These are phyloP conservation scores for Neurospora sp. DNA, from an alignment of 495 filamentous ascomycete species.

Conservation along the genomic window DNA sequence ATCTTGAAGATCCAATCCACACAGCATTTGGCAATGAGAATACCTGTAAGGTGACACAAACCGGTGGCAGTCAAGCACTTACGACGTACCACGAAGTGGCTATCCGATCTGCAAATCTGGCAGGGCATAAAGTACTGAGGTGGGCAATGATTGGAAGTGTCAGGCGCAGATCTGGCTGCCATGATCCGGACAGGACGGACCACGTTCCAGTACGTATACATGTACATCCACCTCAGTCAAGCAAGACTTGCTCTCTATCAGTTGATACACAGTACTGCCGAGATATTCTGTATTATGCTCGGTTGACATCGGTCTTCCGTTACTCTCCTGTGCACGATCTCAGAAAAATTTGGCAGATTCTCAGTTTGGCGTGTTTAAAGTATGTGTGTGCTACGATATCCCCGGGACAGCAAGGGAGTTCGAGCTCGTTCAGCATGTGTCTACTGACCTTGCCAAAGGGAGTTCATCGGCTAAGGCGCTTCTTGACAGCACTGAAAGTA, in stretches of 20 bases:
- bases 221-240: neutral
- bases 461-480: neutral
- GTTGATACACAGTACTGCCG: neutral
- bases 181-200: conserved; percentile 7
- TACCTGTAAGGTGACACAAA: neutral
- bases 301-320: neutral
- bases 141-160: neutral
- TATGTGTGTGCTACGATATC: neutral
- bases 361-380: neutral
- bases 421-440: neutral
- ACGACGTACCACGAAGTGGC: neutral
- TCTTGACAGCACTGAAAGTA: neutral
- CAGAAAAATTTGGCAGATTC: neutral
- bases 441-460: neutral
- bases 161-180: conserved; percentile 6
- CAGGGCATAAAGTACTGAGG: neutral
- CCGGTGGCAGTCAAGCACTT: neutral
- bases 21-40: neutral
- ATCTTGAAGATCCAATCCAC: conserved; percentile 6
- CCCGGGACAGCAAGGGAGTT: neutral
- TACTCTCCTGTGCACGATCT: neutral
- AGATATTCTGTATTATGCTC: neutral
- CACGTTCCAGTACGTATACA: neutral
- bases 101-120: neutral
- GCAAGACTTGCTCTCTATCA: neutral